Percentiles rank a stretch among this genome's conserved stretches.
Evolutionary conservation across 179 eudicot species (phyloP).

Genomic region (Silene coronaria): DNA sequence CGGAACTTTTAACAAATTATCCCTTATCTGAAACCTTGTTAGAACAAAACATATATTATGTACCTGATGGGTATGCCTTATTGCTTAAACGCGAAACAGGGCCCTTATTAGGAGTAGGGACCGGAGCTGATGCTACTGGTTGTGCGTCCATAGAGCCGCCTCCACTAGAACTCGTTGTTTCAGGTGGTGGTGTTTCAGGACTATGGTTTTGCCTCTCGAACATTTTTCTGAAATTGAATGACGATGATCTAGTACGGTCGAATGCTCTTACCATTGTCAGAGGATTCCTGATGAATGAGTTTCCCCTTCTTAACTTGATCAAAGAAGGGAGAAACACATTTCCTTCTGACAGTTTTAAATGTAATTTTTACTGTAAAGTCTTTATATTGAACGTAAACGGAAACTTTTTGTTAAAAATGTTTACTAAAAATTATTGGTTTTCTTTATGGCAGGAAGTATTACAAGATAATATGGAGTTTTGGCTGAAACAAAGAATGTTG

Average conservation of each 20-base stretch:
- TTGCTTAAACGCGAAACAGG: constrained; percentile 26
- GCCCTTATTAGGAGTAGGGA: constrained; percentile 22
- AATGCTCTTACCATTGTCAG: constrained; percentile 35
- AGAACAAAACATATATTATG: too few relatives aligned
- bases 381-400: not conserved
- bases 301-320: constrained; percentile 32
- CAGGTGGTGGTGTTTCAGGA: not conserved
- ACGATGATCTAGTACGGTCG: constrained; percentile 31
- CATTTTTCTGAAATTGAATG: constrained; percentile 35
- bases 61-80: constrained; percentile 28
- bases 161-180: constrained; percentile 10
- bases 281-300: constrained; percentile 25
- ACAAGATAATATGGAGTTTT: not conserved
- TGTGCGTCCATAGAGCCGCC: constrained; percentile 20
- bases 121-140: constrained; percentile 12
- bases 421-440: not conserved
- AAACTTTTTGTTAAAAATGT: not conserved
- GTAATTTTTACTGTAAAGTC: not conserved
- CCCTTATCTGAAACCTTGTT: not conserved
- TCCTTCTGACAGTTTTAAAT: constrained; percentile 14
- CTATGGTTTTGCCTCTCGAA: constrained; percentile 31
- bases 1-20: not conserved
- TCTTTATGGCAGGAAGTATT: not conserved
- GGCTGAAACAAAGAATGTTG: not conserved
- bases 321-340: constrained; percentile 31